These are phyloP conservation scores for Kodamaea ohmeri DNA, from an alignment of 1,139 yeast species.

Conservation along the genomic window DNA sequence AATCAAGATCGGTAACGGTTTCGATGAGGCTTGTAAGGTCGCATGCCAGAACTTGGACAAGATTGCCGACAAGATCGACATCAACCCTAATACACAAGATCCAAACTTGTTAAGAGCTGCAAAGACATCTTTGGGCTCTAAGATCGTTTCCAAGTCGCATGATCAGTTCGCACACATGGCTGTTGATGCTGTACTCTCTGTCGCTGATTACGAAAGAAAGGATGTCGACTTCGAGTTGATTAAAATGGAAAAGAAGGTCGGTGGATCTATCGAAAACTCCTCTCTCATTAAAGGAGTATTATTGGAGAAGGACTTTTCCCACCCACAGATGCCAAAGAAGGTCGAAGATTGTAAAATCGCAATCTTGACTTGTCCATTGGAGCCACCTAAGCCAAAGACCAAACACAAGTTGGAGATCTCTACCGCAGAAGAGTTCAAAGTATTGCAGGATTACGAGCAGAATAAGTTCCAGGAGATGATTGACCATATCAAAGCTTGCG, in stretches of 20 bases:
- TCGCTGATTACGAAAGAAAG: conserved; percentile 85
- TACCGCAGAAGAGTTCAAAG: conserved; percentile 87
- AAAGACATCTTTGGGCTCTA: conserved; percentile 90
- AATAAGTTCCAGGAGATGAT: conserved; percentile 91
- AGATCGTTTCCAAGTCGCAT: conserved; percentile 91
- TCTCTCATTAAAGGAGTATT: conserved; percentile 85
- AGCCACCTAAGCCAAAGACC: conserved; percentile 99
- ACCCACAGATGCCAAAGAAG: conserved; percentile 93
- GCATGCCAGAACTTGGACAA: conserved; percentile 76
- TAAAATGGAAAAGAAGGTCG: conserved; percentile 92
- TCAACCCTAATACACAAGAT: conserved; percentile 47
- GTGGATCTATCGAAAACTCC: conserved; percentile 89
- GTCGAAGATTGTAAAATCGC: conserved; percentile 85
- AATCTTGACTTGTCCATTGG: conserved; percentile 95
- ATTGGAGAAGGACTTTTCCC: conserved; percentile 94
- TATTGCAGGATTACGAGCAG: conserved; percentile 87
- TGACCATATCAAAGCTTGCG: conserved; percentile 76
- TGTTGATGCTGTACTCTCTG: conserved; percentile 90
- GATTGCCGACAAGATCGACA: conserved; percentile 62
- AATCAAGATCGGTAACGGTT: conserved; percentile 94
- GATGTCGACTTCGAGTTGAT: conserved; percentile 97
- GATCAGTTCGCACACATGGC: conserved; percentile 96
- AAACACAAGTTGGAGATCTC: conserved; percentile 95
- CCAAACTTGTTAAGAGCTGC: conserved; percentile 81
- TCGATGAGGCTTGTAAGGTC: conserved; percentile 92